Percentiles rank a stretch among this genome's conserved stretches.
Evolutionary conservation across 768 basidiomycete species (phyloP).

Genomic region (Trametes gibbosa): DNA sequence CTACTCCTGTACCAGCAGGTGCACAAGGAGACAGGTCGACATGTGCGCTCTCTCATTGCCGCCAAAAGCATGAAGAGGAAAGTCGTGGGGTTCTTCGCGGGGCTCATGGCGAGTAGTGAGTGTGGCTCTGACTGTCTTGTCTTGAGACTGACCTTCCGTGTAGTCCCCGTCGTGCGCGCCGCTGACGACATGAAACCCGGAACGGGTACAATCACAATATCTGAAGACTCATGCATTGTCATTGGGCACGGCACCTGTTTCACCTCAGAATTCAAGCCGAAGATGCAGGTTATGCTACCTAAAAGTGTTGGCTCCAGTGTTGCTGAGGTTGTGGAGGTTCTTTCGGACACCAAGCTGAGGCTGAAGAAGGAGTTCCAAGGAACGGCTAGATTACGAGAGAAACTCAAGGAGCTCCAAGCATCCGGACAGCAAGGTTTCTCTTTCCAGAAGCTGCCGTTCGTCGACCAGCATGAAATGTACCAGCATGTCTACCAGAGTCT

Average conservation of each 20-base stretch:
- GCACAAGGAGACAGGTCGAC: conserved; percentile 75
- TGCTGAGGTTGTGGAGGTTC: conserved; percentile 83
- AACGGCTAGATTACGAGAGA: conserved; percentile 65
- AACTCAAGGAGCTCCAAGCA: conserved; percentile 54
- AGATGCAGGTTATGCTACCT: conserved; percentile 85
- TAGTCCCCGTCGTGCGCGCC: conserved; percentile 92
- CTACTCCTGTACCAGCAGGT: conserved; percentile 76
- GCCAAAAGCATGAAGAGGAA: conserved; percentile 83
- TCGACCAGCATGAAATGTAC: conserved; percentile 96
- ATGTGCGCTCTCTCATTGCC: conserved; percentile 85
- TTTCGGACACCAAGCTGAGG: conserved; percentile 82
- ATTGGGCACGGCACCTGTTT: conserved; percentile 83
- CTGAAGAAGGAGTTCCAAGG: conserved; percentile 85
- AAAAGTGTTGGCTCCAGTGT: conserved; percentile 72
- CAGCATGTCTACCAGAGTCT: conserved; percentile 85
- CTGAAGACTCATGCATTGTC: conserved; percentile 77
- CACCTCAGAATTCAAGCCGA: conserved; percentile 64
- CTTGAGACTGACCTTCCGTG: not conserved
- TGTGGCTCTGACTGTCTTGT: conserved; percentile 1
- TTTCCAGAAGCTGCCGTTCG: conserved; percentile 82
- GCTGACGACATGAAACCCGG: conserved; percentile 81
- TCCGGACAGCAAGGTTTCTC: conserved; percentile 61
- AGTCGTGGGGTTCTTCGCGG: conserved; percentile 77
- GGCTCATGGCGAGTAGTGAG: conserved; percentile 83
- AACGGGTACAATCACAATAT: conserved; percentile 66